Conservation (phyloP, 306 rosid genomes). For the Styphnolobium japonicum region DNA sequence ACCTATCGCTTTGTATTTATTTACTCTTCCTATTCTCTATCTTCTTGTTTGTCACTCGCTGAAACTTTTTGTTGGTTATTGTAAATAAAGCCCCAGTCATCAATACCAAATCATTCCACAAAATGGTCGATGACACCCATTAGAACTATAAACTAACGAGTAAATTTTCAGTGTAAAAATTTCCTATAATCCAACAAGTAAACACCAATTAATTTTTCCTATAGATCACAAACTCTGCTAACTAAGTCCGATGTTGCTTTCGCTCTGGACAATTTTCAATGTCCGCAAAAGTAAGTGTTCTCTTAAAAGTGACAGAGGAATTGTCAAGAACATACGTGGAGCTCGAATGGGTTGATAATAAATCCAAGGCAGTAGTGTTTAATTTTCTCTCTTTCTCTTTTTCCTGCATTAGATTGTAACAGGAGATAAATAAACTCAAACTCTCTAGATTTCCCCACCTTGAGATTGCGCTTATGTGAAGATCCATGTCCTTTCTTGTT, state of each 20-base stretch:
- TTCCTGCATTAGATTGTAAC: constrained; percentile 67
- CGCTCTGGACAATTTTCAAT: constrained; percentile 39
- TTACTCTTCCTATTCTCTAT: constrained; percentile 44
- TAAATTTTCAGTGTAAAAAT: constrained; percentile 19
- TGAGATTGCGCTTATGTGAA: constrained; percentile 46
- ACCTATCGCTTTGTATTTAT: constrained; percentile 44
- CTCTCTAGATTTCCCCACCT: constrained; percentile 58
- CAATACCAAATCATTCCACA: constrained; percentile 56
- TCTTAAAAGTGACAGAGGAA: constrained; percentile 50
- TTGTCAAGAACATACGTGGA: constrained; percentile 49
- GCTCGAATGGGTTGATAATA: constrained; percentile 38
- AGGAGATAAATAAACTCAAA: constrained; percentile 57
- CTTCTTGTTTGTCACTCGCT: constrained; percentile 50
- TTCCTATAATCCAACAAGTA: constrained; percentile 52
- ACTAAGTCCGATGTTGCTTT: constrained; percentile 48
- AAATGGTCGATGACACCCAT: constrained; percentile 47
- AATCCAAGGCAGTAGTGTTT: constrained; percentile 53
- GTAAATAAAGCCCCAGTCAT: constrained; percentile 66
- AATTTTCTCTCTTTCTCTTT: constrained; percentile 34
- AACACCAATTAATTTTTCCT: constrained; percentile 38
- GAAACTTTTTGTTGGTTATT: constrained; percentile 50
- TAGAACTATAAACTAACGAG: constrained; percentile 50
- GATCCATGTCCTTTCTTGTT: constrained; percentile 48
- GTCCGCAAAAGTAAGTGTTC: constrained; percentile 66
- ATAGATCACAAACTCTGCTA: constrained; percentile 33